Base-by-base conservation (phyloP, 257 asterid species). In the Penstemon barbatus region DNA sequence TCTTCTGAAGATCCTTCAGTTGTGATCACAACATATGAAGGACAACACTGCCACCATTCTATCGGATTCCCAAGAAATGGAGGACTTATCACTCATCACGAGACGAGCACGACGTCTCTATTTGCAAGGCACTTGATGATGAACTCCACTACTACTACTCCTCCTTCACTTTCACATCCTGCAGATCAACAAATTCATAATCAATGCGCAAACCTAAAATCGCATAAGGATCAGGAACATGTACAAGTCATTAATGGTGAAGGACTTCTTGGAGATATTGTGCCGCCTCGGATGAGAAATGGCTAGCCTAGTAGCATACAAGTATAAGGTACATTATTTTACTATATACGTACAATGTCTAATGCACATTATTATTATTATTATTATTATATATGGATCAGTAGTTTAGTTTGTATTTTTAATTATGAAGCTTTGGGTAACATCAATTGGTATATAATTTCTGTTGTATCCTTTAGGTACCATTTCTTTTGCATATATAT, bases 1-100 rank as follows among this genome's bases (percentile, higher is more conserved):
- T 88, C 96, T 3, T 84, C 81, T 0, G 84, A 84, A 65, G 97
- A 91, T 76, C 86, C 97, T 0, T 55, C 95, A 12, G 74, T 85
- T 10, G 96, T 91, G 49, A 91, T 91, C 65, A 91, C 96, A 0
- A 91, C 97, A 4, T 91, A 91, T 54, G 97, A 91, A 81, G 97
- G 97, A 10, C 91, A 91, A 65, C 97, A 91, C 36, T 80, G 91
- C 68, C 97, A 91, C 76, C 87, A 82, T 45, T 79, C 96, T 5
- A 77, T 79, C 18, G 96, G 91, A 46, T 88, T 75, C 57, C 95
- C 94, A 7, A 76, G 95, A 62, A 4, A 51, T 6, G 73, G 79
- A 40, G 81, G 84, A 15, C 53, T 84, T 69, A 54, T 75, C 6
- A 50, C 72, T 65, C 84, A 72, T 57, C 82, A 73, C 10, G 72